These are phyloP conservation scores for Mycosphaerella sp. DNA, from an alignment of 2,329 filamentous ascomycete species.

Conservation along the genomic window DNA sequence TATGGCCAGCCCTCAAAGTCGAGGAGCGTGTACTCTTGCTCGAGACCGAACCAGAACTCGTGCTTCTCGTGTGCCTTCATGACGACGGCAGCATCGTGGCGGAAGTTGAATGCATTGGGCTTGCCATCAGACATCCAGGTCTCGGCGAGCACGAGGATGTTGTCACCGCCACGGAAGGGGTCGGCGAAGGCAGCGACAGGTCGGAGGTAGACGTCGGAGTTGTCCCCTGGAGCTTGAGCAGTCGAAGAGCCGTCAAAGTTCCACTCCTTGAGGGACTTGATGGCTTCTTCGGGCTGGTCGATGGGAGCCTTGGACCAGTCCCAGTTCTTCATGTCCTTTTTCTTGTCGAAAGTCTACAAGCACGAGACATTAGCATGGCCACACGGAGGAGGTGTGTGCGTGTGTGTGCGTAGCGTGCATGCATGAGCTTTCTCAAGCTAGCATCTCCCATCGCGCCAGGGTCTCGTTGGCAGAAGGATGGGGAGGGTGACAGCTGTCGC, in stretches of 20 bases:
- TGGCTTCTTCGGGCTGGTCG: constrained; percentile 27
- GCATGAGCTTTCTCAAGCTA: no score
- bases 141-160: constrained; percentile 90
- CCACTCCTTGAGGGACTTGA: constrained; percentile 68
- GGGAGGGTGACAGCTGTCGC: not conserved
- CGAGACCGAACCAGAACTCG: constrained; percentile 94
- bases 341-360: constrained; percentile 53
- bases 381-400: no score
- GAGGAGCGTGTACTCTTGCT: constrained; percentile 95
- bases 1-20: constrained; percentile 81
- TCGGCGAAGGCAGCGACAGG: constrained; percentile 85
- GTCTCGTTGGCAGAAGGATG: not conserved
- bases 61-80: constrained; percentile 81
- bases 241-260: constrained; percentile 88
- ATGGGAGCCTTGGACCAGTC: not conserved
- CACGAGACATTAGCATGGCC: constrained; percentile 11
- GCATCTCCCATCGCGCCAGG: not conserved
- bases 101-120: constrained; percentile 98
- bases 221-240: constrained; percentile 83
- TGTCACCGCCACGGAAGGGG: constrained; percentile 81
- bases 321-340: constrained; percentile 41
- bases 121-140: constrained; percentile 91
- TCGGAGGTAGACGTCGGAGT: constrained; percentile 96
- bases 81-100: constrained; percentile 80
- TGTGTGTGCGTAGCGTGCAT: no score